Conservation (phyloP, 2,329 filamentous ascomycete species). For the Trichocomaceae sp. region DNA sequence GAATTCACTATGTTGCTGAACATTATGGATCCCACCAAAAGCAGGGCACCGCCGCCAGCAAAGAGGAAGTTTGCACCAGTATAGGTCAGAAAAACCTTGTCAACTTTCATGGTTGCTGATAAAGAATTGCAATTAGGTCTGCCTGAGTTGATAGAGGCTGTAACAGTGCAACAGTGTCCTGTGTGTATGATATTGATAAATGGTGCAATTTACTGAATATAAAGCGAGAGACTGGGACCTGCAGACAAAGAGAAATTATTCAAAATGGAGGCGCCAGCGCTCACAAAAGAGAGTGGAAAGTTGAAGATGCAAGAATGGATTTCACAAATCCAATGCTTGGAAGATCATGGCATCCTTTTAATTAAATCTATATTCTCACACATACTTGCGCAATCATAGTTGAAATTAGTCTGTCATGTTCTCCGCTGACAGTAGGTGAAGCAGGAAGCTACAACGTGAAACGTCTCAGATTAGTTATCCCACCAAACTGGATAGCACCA, state of each 20-base stretch:
- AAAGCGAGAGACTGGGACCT: background rate
- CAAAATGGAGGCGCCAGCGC: background rate
- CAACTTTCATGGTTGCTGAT: conserved; percentile 33
- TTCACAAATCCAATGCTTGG: background rate
- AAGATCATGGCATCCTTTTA: background rate
- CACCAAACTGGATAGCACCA: background rate
- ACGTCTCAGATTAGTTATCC: conserved; percentile 8
- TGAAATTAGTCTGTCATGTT: background rate
- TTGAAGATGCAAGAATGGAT: background rate
- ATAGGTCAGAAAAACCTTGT: conserved; percentile 49
- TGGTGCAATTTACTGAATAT: background rate
- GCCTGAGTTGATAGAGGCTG: background rate
- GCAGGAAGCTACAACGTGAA: conserved; percentile 4
- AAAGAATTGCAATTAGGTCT: background rate
- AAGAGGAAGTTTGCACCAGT: conserved; percentile 48
- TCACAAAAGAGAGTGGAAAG: background rate
- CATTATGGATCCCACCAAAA: conserved; percentile 49
- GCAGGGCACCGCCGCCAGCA: conserved; percentile 44
- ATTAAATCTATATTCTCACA: background rate
- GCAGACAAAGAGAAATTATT: background rate
- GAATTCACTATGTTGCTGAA: conserved; percentile 40
- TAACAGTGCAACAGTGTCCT: background rate
- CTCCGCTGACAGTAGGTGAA: conserved; percentile 4
- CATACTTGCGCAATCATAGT: background rate
- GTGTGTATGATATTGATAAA: background rate